Evolutionary conservation across 352 stramenopile genomes (phyloP), one percentile per base, ranked within the genome.

Genomic region (Phytophthora agathidicida): DNA sequence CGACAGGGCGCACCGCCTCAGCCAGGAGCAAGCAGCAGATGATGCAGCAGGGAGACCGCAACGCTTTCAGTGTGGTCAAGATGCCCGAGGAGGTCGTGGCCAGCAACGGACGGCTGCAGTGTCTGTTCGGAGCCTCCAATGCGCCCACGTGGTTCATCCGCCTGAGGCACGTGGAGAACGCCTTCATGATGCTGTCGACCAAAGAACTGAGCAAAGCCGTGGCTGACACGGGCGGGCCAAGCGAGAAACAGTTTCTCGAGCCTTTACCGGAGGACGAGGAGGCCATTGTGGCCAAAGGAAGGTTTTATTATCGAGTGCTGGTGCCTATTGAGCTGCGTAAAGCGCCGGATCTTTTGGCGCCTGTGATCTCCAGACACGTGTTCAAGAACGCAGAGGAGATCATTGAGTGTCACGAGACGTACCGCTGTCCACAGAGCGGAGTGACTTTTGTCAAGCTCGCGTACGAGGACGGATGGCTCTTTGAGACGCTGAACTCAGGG

Each of bases 331-430:
- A 94, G 47, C 60, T 92, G 19, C 68, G 80, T 2, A 86, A 80
- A 24, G 79, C 75, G 6, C 85, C 85, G 0, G 85, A 94, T 64
- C 60, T 90, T n/a, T 52, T 94, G 14, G 77, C 85, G 14, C 77
- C 82, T 0, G 78, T 91, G 24, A 85, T 90, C 38, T 85, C 83
- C 0, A 54, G 75, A 13, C 72, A 88, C 37, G 43, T 89, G 24
- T 87, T 88, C 42, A 92, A 92, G 58, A 90, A 91, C 43, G 82
- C 81, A 11, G 80, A 90, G 54, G 85, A 94, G 54, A 91, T 94
- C 59, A 83, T 94, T 50, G 82, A 94, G 46, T 89, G 80, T 30
- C 73, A 75, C 20, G 73, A 79, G 37, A 73, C 72, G 3, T 91
- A 88, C 36, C 80, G 78, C 17, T 92, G 77, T 62, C 85, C 85